These are phyloP conservation scores for Exophiala xenobiotica DNA, from an alignment of 2,329 filamentous ascomycete species.

Conservation along the genomic window DNA sequence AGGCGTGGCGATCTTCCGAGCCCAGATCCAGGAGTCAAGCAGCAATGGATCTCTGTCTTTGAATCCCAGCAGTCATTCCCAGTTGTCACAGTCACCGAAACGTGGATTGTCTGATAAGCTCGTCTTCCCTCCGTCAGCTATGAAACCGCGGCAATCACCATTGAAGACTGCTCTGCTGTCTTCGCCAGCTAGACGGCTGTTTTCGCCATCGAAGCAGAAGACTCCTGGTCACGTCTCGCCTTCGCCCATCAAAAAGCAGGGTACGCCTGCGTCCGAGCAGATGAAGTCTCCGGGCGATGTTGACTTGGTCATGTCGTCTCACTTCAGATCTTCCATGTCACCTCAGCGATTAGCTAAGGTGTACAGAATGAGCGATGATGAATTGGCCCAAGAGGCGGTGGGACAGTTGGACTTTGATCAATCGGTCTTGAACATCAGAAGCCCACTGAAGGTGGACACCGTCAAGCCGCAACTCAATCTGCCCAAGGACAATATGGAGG, in stretches of 20 bases:
- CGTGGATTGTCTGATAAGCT: constrained; percentile 40
- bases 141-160: constrained; percentile 37
- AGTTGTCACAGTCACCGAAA: constrained; percentile 46
- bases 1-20: constrained; percentile 25
- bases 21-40: constrained; percentile 15
- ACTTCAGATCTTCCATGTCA: constrained; percentile 29
- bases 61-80: constrained; percentile 32
- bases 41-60: constrained; percentile 2
- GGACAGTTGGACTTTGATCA: constrained; percentile 30
- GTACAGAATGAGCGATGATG: constrained; percentile 27
- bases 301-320: constrained; percentile 28
- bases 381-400: constrained; percentile 18
- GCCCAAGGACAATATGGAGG: neutral
- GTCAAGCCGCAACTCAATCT: constrained; percentile 25
- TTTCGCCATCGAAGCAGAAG: constrained; percentile 40
- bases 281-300: constrained; percentile 13
- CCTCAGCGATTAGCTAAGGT: constrained; percentile 24
- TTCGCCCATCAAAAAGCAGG: constrained; percentile 11
- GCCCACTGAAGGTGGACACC: constrained; percentile 26
- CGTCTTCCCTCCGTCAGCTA: constrained; percentile 36
- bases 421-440: constrained; percentile 28
- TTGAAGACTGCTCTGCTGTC: constrained; percentile 42
- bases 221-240: constrained; percentile 23
- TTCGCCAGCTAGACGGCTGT: constrained; percentile 46
- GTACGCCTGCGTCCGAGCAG: neutral